Percentiles rank a stretch among this genome's conserved stretches.
Conservation (phyloP, 805 yeast species). For the Scheffersomyces amazonensis region DNA sequence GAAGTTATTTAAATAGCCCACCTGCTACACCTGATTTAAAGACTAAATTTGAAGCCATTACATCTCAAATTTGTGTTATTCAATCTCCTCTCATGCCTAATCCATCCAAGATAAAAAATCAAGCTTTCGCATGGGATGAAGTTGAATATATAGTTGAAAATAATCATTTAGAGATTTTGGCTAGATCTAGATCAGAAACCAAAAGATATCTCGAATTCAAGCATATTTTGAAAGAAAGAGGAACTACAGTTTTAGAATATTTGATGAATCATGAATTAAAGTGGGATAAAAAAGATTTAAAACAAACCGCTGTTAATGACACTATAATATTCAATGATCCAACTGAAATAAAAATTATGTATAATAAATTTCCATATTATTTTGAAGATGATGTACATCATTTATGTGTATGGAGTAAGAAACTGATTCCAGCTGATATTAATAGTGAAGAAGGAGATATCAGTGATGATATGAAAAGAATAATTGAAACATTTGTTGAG, state of each 20-base stretch:
- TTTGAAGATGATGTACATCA: constrained; percentile 52
- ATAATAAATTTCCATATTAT: constrained; percentile 68
- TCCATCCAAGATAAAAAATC: constrained; percentile 26
- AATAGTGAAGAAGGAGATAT: constrained; percentile 51
- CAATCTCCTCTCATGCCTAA: constrained; percentile 35
- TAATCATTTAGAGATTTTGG: constrained; percentile 46
- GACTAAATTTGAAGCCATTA: constrained; percentile 1
- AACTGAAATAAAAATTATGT: constrained; percentile 44
- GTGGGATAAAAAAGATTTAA: constrained; percentile 43
- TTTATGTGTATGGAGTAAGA: constrained; percentile 66
- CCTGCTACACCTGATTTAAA: constrained; percentile 6
- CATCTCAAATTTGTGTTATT: constrained; percentile 14
- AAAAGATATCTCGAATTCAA: constrained; percentile 47
- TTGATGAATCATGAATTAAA: constrained; percentile 45
- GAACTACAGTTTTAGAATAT: constrained; percentile 45
- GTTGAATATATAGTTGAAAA: constrained; percentile 32
- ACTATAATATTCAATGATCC: too few relatives aligned
- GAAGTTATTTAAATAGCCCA: constrained; percentile 6
- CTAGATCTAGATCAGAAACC: constrained; percentile 46
- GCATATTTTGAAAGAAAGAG: constrained; percentile 24
- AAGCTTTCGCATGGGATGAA: constrained; percentile 49
- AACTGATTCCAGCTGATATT: constrained; percentile 51
- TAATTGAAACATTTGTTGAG: constrained; percentile 45
- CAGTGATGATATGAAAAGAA: constrained; percentile 33
- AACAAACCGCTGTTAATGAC: constrained; percentile 6